Evolutionary conservation across 441 rosid genomes (phyloP), one percentile per base, ranked within the genome.

Genomic region (Sinapis alba): DNA sequence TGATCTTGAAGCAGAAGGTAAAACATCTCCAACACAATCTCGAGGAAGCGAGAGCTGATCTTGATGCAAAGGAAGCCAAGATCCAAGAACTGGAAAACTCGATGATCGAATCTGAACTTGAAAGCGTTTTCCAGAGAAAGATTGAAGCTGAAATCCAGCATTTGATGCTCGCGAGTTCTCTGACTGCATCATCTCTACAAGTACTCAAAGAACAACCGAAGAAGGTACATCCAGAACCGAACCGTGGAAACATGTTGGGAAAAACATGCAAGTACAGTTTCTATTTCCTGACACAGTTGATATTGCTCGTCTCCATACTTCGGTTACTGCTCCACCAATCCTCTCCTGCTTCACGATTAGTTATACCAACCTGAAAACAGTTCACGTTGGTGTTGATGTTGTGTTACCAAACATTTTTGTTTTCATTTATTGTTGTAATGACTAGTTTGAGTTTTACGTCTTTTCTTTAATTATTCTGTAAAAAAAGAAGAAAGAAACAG

Each of bases 61-160:
- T 91, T 9, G 78, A 81, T 75, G 74, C 64, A 53, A 89, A 88
- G 85, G 96, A 90, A 70, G 65, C 82, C 15, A 84, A 64, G 74
- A 79, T 89, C 79, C 84, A 79, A n/a, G 89, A 88, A 76, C 89
- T 92, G 19, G 90, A 92, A 74, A 81, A 78, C 41, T 50, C 76
- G 15, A 86, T 80, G 82, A 82, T 81, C 56, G 97, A 86, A 79
- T 51, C 71, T 1, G 92, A 90, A 78, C 74, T 90, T 8, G 97
- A 92, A 79, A 73, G 74, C 62, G 77, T 90, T 59, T 88, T 89
- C 74, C 83, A 66, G 85, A 86, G 86, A 78, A 88, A 83, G 85
- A 75, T 94, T 0, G 96, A 90, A 82, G 86, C 86, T 45, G 97
- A 91, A 80, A 74, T 93, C 13, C 81, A 83, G 77, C 82, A 80